Percentiles rank a stretch among this genome's conserved stretches.
Evolutionary conservation across 2,329 filamentous ascomycete species (phyloP).

Genomic region (Claviceps africana): DNA sequence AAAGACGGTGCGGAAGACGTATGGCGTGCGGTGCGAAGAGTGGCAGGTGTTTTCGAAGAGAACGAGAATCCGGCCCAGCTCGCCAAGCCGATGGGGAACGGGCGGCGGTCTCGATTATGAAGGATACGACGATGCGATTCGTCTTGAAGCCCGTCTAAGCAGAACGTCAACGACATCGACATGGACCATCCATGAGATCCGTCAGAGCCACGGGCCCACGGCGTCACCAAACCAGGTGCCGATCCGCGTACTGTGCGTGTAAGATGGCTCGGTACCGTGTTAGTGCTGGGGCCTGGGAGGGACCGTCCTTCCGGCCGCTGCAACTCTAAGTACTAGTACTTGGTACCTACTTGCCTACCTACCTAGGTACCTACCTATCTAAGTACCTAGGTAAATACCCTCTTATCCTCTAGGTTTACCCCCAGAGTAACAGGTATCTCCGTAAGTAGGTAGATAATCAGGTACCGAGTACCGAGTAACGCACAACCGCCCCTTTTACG

Average conservation of each 20-base stretch:
- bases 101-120: slow-evolving; percentile 4
- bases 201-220: not conserved
- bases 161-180: slow-evolving; percentile 1
- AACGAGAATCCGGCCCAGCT: not conserved
- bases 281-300: not conserved
- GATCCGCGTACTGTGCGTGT: slow-evolving; percentile 7
- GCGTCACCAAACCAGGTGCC: slow-evolving; percentile 6
- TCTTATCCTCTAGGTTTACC: no score
- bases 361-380: no score
- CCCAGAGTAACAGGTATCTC: no score
- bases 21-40: not conserved
- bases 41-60: not conserved
- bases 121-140: not conserved
- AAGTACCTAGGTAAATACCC: no score
- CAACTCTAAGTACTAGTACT: not conserved
- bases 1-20: not conserved
- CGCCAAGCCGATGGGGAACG: not conserved
- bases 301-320: slow-evolving; percentile 3
- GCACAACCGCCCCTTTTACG: no score
- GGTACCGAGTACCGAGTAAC: no score
- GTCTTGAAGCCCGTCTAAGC: slow-evolving; percentile 2
- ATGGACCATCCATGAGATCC: not conserved
- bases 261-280: not conserved
- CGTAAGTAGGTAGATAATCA: no score
- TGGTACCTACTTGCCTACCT: no score